Percentiles rank a stretch among this genome's conserved stretches.
Conservation (phyloP, 1,284 basidiomycete species). For the Caloboletus inedulis region DNA sequence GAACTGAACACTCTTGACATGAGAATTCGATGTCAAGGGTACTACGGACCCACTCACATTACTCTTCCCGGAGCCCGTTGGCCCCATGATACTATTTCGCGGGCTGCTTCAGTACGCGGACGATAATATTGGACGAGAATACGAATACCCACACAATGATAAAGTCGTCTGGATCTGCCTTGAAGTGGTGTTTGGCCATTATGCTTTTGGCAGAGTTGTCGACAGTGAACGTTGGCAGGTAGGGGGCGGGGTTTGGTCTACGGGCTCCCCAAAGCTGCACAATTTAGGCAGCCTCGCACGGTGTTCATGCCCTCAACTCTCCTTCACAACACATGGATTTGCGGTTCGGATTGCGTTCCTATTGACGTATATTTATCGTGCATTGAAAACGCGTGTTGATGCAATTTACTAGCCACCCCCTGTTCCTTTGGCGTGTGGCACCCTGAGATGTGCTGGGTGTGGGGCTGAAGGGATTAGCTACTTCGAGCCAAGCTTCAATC, state of each 20-base stretch:
- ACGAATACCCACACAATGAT: conserved; percentile 13
- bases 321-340: background rate
- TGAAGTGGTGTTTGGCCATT: conserved; percentile 12
- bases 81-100: conserved; percentile 21
- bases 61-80: conserved; percentile 23
- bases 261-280: background rate
- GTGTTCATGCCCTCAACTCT: background rate
- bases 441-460: background rate
- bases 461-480: background rate
- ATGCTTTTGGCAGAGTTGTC: background rate
- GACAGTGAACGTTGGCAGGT: background rate
- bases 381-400: background rate
- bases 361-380: background rate
- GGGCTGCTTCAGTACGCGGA: background rate
- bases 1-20: conserved; percentile 9
- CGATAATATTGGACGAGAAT: background rate
- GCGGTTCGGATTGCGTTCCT: background rate
- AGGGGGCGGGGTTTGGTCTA: background rate
- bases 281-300: background rate
- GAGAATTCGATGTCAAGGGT: background rate
- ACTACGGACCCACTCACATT: conserved; percentile 12
- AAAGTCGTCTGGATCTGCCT: conserved; percentile 1
- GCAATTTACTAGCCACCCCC: background rate
- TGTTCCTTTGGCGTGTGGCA: background rate
- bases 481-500: too few species aligned